Evolutionary conservation across 345 rosid species (phyloP).

Genomic region (Lepidium aucheri): DNA sequence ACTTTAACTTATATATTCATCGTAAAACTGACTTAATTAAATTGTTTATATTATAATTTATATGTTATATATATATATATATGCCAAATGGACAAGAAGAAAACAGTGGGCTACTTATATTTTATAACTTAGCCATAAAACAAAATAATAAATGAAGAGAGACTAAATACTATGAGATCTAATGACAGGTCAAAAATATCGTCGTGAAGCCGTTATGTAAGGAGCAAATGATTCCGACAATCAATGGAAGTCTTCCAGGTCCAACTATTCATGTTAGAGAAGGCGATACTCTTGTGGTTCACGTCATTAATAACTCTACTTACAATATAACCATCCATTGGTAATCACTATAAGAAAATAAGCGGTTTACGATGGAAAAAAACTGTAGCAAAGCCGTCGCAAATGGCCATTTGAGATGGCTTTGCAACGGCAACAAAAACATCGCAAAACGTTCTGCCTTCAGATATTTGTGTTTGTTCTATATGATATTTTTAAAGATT

Average conservation of each 20-base stretch:
- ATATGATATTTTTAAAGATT: too few species aligned
- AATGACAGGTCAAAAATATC: constrained; percentile 50
- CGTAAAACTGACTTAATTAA: not conserved
- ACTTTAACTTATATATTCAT: not conserved
- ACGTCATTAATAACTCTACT: constrained; percentile 63
- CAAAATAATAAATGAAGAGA: too few species aligned
- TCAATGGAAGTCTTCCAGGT: constrained; percentile 71
- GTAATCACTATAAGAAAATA: constrained; percentile 40
- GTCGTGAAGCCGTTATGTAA: constrained; percentile 42
- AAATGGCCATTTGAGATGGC: too few species aligned
- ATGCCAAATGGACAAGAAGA: too few species aligned
- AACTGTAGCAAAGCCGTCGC: too few species aligned
- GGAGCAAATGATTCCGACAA: constrained; percentile 46
- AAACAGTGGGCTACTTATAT: too few species aligned
- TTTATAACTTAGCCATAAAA: too few species aligned
- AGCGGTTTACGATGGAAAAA: too few species aligned
- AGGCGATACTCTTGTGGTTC: constrained; percentile 68
- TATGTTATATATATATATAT: too few species aligned
- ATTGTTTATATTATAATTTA: not conserved
- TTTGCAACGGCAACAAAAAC: too few species aligned
- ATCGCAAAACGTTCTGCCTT: too few species aligned
- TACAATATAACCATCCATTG: constrained; percentile 77
- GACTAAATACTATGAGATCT: not conserved
- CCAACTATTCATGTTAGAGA: constrained; percentile 54
- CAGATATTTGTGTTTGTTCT: too few species aligned